Conservation (phyloP, 257 asterid species). For the Fraxinus americana region DNA sequence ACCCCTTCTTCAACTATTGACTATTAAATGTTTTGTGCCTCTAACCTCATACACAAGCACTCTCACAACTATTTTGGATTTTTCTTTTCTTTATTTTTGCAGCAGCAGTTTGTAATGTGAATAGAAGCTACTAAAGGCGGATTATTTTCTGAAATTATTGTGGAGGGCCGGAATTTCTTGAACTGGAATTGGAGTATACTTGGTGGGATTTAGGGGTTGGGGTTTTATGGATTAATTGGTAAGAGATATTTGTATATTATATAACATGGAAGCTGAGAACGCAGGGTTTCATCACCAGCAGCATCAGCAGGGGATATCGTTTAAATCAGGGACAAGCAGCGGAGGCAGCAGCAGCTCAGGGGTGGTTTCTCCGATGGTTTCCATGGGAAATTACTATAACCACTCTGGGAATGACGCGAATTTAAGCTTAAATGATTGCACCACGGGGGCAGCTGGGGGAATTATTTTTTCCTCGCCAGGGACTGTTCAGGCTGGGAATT, state of each 20-base stretch:
- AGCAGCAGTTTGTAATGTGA: conserved; percentile 1
- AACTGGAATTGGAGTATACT: background rate
- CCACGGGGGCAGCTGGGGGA: conserved; percentile 34
- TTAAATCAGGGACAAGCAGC: conserved; percentile 43
- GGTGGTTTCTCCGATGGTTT: conserved; percentile 40
- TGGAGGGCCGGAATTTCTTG: background rate
- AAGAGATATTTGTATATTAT: background rate
- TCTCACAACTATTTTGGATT: background rate
- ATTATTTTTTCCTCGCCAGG: conserved; percentile 47
- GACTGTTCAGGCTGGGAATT: conserved; percentile 39
- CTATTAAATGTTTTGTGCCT: background rate
- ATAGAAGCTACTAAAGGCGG: background rate
- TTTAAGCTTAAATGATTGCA: conserved; percentile 41
- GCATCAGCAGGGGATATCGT: conserved; percentile 45
- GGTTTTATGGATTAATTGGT: background rate
- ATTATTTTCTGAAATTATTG: background rate
- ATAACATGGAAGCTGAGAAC: conserved; percentile 61
- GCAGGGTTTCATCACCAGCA: conserved; percentile 47
- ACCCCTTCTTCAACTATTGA: conserved; percentile 4
- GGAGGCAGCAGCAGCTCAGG: conserved; percentile 37
- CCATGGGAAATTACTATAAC: conserved; percentile 46
- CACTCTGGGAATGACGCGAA: conserved; percentile 36
- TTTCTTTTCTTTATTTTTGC: background rate
- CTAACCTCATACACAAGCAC: background rate
- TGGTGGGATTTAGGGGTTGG: background rate